Base-by-base conservation (phyloP, 306 rosid species). In the Glycine latifolia region DNA sequence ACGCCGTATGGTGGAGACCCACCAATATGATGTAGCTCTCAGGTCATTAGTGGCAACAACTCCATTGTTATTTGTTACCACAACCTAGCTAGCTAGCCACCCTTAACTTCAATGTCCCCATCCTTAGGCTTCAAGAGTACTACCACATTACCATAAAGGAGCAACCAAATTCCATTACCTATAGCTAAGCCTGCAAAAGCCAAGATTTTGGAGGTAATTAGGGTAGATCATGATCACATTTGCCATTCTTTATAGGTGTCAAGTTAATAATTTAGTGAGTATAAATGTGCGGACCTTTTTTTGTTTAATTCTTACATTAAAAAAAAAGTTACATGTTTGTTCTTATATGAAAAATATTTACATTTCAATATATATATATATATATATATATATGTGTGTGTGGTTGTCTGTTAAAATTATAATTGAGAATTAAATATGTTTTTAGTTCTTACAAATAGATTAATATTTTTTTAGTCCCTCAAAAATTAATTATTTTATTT, bases 1-100 rank as follows among this genome's bases (percentile, higher is more conserved):
- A 75, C 82, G 87, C 85, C 85, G 87, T 39, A 0, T 11, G 46
- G 83, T 77, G 85, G 84, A 71, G 50, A 65, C 77, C 76, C 88
- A 85, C 85, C 85, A 81, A 69, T 54, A 80, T 35, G 4, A 58
- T 54, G 80, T 58, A 17, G 14, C 67, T 74, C 50, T 67, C 58
- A n/a, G 7, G 68, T 17, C 46, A 48, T 71, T 76, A 58, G 78
- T 83, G 85, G 83, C 85, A 77, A 78, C 81, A 81, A 84, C 84
- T 84, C 87, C 75, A 80, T 83, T 78, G 73, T 81, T 60, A 60
- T 60, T 60, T 58, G 2, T 60, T 77, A 75, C 87, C 80, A 79
- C 77, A 79, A 67, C 82, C 82, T 77, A 65, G 2, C 33, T 16
- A 77, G 37, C 35, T 10, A 26, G 6, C 56, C 43, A 43, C 52